A percentile compares a stretch with the other conserved stretches of the same genome.
Evolutionary conservation across 2,329 filamentous ascomycete species (phyloP).

Genomic region (Trichoderma atrobrunneum): DNA sequence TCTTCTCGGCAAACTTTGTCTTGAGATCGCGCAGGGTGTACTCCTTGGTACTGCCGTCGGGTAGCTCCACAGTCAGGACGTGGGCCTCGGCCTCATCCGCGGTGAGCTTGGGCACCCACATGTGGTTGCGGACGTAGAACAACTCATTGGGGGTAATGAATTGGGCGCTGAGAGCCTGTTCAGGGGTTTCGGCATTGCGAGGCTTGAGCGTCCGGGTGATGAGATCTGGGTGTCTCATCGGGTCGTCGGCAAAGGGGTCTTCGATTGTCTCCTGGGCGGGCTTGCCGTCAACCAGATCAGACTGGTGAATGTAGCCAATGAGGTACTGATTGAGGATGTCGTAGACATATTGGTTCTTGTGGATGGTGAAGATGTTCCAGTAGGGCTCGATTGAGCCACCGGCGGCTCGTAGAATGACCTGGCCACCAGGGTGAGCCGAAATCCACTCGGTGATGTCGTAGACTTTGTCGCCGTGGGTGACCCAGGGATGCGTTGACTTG

Average conservation of each 20-base stretch:
- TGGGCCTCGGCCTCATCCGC: constrained; percentile 40
- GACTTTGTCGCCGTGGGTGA: constrained; percentile 61
- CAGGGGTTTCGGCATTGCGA: constrained; percentile 60
- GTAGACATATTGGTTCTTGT: constrained; percentile 62
- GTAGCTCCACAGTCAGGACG: constrained; percentile 52
- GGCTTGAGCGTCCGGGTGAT: constrained; percentile 53
- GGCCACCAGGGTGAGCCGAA: constrained; percentile 62
- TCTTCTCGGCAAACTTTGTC: constrained; percentile 47
- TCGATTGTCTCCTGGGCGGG: constrained; percentile 54
- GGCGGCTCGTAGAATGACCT: constrained; percentile 64
- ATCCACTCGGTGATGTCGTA: constrained; percentile 72
- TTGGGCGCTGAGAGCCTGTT: constrained; percentile 42
- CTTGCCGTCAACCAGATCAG: constrained; percentile 57
- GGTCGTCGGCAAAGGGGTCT: constrained; percentile 58
- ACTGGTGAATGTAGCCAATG: constrained; percentile 58
- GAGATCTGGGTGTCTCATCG: constrained; percentile 49
- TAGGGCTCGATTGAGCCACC: constrained; percentile 64
- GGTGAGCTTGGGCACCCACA: constrained; percentile 56
- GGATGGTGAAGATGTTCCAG: constrained; percentile 69
- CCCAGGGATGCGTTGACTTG: constrained; percentile 57
- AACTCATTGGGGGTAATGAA: constrained; percentile 56
- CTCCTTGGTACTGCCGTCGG: constrained; percentile 49
- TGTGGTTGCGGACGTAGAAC: constrained; percentile 62
- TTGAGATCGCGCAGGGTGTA: constrained; percentile 57
- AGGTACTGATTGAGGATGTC: constrained; percentile 64